phyloP scores from a whole-genome alignment of 2,329 filamentous ascomycete genomes.

The Orbilia quercus region DNA sequence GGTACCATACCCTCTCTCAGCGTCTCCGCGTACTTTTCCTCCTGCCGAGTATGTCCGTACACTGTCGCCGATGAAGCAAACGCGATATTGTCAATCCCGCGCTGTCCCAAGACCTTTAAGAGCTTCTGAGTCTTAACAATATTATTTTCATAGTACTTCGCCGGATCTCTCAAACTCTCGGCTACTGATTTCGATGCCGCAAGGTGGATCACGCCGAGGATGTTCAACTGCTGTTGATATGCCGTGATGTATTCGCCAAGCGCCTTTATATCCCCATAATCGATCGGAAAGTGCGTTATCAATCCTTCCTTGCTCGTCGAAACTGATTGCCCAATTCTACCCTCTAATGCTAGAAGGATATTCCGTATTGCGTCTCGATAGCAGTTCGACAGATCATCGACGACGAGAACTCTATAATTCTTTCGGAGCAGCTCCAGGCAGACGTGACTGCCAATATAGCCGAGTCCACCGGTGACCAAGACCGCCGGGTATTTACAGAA shows the following conservation, averaged over 20 bases:
- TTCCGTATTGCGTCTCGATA: slow-evolving; percentile 62
- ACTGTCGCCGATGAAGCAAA: slow-evolving; percentile 76
- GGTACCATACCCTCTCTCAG: slow-evolving; percentile 23
- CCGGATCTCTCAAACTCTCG: slow-evolving; percentile 71
- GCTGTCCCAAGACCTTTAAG: slow-evolving; percentile 69
- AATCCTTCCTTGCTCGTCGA: not conserved
- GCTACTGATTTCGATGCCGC: slow-evolving; percentile 76
- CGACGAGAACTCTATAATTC: slow-evolving; percentile 64
- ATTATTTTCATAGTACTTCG: slow-evolving; percentile 76
- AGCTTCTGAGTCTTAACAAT: slow-evolving; percentile 73
- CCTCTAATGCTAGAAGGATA: slow-evolving; percentile 60
- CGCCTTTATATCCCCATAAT: slow-evolving; percentile 13
- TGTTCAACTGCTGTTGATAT: slow-evolving; percentile 61
- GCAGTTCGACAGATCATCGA: slow-evolving; percentile 64
- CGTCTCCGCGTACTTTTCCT: not conserved
- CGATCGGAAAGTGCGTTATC: slow-evolving; percentile 9
- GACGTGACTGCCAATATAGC: slow-evolving; percentile 65
- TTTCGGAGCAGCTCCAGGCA: slow-evolving; percentile 64
- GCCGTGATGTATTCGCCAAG: not conserved
- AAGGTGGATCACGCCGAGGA: slow-evolving; percentile 75
- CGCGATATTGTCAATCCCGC: slow-evolving; percentile 73
- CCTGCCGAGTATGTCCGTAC: slow-evolving; percentile 66
- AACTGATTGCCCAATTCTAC: not conserved
- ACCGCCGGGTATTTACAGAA: slow-evolving; percentile 45
- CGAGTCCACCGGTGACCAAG: slow-evolving; percentile 64